A percentile compares a stretch with the other conserved stretches of the same genome.
Conservation (phyloP, 345 rosid species). For the Camelina neglecta region DNA sequence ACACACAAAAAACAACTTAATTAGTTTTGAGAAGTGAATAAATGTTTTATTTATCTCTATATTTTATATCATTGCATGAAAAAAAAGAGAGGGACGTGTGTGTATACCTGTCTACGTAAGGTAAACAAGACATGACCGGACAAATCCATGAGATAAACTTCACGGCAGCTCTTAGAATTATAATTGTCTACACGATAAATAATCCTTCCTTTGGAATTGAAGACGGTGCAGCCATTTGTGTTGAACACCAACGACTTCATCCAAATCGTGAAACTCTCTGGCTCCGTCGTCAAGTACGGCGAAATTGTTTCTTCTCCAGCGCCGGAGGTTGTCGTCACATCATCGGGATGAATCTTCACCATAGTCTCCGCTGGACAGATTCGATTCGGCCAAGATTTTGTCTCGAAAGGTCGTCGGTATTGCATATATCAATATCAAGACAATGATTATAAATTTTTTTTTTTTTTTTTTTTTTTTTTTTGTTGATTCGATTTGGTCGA, state of each 20-base stretch:
- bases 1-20: not conserved
- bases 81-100: not conserved
- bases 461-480: conserved; percentile 35
- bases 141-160: conserved; percentile 67
- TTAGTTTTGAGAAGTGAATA: conserved; percentile 20
- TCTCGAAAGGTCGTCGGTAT: conserved; percentile 41
- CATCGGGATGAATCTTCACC: conserved; percentile 37
- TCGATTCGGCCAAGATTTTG: conserved; percentile 42
- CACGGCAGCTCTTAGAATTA: conserved; percentile 47
- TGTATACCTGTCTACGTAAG: conserved; percentile 56
- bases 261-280: conserved; percentile 68
- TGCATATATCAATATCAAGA: conserved; percentile 22
- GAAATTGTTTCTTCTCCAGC: conserved; percentile 30
- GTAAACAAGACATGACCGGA: conserved; percentile 59
- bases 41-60: too few relatives aligned
- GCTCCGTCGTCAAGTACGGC: conserved; percentile 50
- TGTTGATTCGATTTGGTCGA: conserved; percentile 14
- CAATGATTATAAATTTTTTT: not conserved
- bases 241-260: conserved; percentile 65
- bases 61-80: not conserved
- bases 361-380: conserved; percentile 42
- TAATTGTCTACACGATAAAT: conserved; percentile 72
- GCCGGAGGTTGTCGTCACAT: not conserved
- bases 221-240: conserved; percentile 68
- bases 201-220: conserved; percentile 55